A percentile compares a stretch with the other conserved stretches of the same genome.
Conservation (phyloP, 768 basidiomycete genomes). For the Leccinum broughii region DNA sequence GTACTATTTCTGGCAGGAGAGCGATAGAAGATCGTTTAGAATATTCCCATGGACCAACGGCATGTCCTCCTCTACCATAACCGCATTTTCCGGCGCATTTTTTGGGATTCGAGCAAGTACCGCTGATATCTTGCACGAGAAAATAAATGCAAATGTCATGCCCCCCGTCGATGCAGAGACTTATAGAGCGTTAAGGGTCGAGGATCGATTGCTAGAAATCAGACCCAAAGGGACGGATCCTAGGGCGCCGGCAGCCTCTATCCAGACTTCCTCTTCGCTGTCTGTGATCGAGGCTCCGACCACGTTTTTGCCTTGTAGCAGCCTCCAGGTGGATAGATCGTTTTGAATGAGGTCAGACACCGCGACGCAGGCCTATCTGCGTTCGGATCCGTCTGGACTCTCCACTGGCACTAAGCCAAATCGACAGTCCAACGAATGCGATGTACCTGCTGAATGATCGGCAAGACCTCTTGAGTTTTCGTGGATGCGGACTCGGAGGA, state of each 20-base stretch:
- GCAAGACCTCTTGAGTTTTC: constrained; percentile 77
- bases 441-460: constrained; percentile 85
- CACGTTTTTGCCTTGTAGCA: constrained; percentile 89
- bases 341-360: constrained; percentile 96
- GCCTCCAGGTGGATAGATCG: constrained; percentile 85
- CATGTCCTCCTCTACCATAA: constrained; percentile 16
- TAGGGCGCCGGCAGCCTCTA: constrained; percentile 86
- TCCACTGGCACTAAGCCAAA: constrained; percentile 51
- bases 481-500: constrained; percentile 71
- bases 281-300: constrained; percentile 87
- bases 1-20: constrained; percentile 62
- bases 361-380: constrained; percentile 95
- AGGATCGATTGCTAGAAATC: constrained; percentile 3
- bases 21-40: constrained; percentile 28
- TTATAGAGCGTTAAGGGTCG: constrained; percentile 48
- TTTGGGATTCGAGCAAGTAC: constrained; percentile 62
- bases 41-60: constrained; percentile 16
- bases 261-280: constrained; percentile 84
- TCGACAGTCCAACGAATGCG: background rate
- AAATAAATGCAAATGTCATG: constrained; percentile 71
- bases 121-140: constrained; percentile 60
- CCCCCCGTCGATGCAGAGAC: constrained; percentile 92
- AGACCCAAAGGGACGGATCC: constrained; percentile 50
- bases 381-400: constrained; percentile 71
- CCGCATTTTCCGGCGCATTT: constrained; percentile 60